Evolutionary conservation across 139 green algal species (phyloP), one percentile per base, ranked within the genome.

Genomic region (Coelastrella sp.): DNA sequence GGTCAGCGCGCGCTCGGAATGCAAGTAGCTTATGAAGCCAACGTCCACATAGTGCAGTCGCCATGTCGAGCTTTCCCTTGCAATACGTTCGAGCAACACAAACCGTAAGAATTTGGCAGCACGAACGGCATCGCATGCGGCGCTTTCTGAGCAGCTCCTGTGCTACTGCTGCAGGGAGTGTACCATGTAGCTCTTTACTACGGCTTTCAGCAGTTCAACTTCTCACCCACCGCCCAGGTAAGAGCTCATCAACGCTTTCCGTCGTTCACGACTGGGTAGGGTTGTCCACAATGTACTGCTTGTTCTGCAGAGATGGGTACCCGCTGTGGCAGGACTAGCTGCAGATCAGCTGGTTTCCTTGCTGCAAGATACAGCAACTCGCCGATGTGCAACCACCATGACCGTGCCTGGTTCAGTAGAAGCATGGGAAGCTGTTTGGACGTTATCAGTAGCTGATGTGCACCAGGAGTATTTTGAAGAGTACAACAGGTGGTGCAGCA

Each of bases 181-280:
- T 79, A 79, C 40, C 40, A 34, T 17, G 5, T 79, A 40, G 40
- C 69, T 25, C 25, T 8, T 38, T 23, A 11, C 19, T 79, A 41
- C 27, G 69, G 69, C 40, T 82, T 82, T 50, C 74, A 82, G 51
- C 48, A 69, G 74, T 48, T 82, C 27, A 82, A 82, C 32, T 80
- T 67, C 25, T 62, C 72, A 7, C 21, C 27, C n/a, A 80, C 7
- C 8, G n/a, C 43, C 17, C 25, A 80, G 35, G 68, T 78, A 57
- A 37, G 41, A n/a, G n/a, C n/a, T n/a, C n/a, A n/a, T n/a, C n/a
- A n/a, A n/a, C n/a, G n/a, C n/a, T n/a, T n/a, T n/a, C n/a, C n/a
- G n/a, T n/a, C n/a, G n/a, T n/a, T n/a, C 45, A 57, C 45, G 15
- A 13, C 45, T 23, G 11, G 45, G 11, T 23, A 57, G 15, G 15